Percentiles rank a stretch among this genome's conserved stretches.
Evolutionary conservation across 345 rosid genomes (phyloP).

Genomic region (Sisymbrium irio): DNA sequence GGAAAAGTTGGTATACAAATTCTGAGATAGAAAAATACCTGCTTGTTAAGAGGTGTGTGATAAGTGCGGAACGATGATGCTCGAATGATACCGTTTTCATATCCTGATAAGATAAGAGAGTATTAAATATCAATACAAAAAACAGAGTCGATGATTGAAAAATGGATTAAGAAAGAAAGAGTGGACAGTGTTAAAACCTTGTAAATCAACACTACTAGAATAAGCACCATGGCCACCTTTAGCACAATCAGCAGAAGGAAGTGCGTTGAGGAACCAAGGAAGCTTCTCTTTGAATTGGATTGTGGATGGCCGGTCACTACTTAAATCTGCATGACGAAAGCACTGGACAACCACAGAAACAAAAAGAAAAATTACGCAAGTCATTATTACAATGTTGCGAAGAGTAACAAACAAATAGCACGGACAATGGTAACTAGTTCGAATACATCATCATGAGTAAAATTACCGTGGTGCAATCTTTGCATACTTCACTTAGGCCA

Average conservation of each 20-base stretch:
- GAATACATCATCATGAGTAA: not conserved
- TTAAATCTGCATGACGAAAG: slow-evolving; percentile 85
- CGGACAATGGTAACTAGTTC: not conserved
- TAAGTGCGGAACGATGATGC: slow-evolving; percentile 99
- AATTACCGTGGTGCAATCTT: slow-evolving; percentile 96
- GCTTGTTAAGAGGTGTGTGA: slow-evolving; percentile 93
- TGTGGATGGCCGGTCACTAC: slow-evolving; percentile 82
- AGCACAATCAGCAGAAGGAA: slow-evolving; percentile 97
- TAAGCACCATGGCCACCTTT: slow-evolving; percentile 99
- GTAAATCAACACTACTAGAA: slow-evolving; percentile 76
- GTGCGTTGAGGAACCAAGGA: slow-evolving; percentile 92
- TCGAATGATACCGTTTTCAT: slow-evolving; percentile 65
- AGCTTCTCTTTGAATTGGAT: slow-evolving; percentile 83
- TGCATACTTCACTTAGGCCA: slow-evolving; percentile 67
- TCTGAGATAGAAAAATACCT: slow-evolving; percentile 44
- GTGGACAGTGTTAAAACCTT: slow-evolving; percentile 48
- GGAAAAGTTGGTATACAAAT: not conserved
- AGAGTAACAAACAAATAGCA: not conserved
- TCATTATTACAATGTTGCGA: not conserved
- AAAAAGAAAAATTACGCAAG: not conserved
- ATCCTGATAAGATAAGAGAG: slow-evolving; percentile 46
- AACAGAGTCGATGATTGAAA: not conserved
- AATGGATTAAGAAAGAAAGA: not conserved
- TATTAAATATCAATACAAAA: not conserved
- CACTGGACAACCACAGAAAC: slow-evolving; percentile 55